Conservation (phyloP, 2,329 filamentous ascomycete species). For the Aspergillus vadensis region DNA sequence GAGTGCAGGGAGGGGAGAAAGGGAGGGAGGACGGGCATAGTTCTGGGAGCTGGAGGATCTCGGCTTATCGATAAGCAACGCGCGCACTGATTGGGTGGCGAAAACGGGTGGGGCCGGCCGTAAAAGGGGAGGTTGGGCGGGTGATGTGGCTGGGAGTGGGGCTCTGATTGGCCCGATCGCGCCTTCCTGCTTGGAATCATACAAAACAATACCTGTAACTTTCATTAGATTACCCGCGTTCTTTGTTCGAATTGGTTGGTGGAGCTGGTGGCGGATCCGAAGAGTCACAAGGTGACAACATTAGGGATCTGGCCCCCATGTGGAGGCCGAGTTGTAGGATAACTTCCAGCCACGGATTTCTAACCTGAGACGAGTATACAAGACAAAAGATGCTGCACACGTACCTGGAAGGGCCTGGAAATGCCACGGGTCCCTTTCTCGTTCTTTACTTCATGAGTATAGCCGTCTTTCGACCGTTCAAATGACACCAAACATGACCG, state of each 20-base stretch:
- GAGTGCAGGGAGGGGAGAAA: not conserved
- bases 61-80: constrained; percentile 7
- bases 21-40: constrained; percentile 2
- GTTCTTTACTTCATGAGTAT: not conserved
- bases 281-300: not conserved
- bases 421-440: too few relatives aligned
- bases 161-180: not conserved
- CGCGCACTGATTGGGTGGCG: constrained; percentile 4
- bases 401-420: not conserved
- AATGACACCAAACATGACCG: too few relatives aligned
- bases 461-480: too few relatives aligned
- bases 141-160: constrained; percentile 16
- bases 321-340: too few relatives aligned
- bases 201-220: too few relatives aligned
- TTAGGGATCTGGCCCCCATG: too few relatives aligned
- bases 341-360: not conserved
- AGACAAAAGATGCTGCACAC: not conserved
- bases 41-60: constrained; percentile 2
- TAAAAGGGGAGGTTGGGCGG: constrained; percentile 19
- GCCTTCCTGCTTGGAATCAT: too few relatives aligned
- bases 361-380: not conserved
- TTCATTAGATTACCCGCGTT: too few relatives aligned
- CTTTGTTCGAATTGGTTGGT: too few relatives aligned
- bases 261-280: too few relatives aligned
- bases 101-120: constrained; percentile 7